A percentile compares a stretch with the other conserved stretches of the same genome.
Conservation (phyloP, 768 basidiomycete genomes). For the Pleurotus citrinopileatus region DNA sequence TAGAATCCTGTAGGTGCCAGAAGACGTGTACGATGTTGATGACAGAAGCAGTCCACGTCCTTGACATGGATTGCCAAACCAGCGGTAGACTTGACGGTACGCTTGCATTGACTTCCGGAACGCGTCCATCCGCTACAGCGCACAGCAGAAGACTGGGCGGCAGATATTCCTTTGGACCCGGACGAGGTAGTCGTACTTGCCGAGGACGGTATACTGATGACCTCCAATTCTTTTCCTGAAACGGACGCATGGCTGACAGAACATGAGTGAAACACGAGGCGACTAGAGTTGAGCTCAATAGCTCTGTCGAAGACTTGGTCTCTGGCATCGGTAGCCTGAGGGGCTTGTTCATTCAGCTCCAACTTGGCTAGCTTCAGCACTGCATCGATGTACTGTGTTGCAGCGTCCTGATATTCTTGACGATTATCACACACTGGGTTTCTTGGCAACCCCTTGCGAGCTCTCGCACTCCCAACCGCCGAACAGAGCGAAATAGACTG, state of each 20-base stretch:
- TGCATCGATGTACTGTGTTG: constrained; percentile 3
- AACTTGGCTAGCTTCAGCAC: constrained; percentile 4
- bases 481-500: not conserved
- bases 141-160: constrained; percentile 14
- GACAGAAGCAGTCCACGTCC: constrained; percentile 51
- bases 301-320: constrained; percentile 1
- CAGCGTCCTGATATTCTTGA: not conserved
- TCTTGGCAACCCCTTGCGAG: not conserved
- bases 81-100: constrained; percentile 45
- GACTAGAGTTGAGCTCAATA: constrained; percentile 3
- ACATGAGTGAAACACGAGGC: not conserved
- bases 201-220: not conserved
- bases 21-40: constrained; percentile 60
- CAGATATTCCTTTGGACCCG: not conserved
- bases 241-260: not conserved
- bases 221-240: not conserved
- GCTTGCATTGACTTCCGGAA: constrained; percentile 57
- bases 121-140: constrained; percentile 71
- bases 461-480: not conserved
- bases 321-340: not conserved
- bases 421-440: not conserved
- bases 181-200: not conserved
- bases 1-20: constrained; percentile 56
- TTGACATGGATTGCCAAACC: constrained; percentile 28
- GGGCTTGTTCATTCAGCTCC: not conserved